phyloP scores from a whole-genome alignment of 192 early-diverging fungal genomes.

The Coemansia sp. region DNA sequence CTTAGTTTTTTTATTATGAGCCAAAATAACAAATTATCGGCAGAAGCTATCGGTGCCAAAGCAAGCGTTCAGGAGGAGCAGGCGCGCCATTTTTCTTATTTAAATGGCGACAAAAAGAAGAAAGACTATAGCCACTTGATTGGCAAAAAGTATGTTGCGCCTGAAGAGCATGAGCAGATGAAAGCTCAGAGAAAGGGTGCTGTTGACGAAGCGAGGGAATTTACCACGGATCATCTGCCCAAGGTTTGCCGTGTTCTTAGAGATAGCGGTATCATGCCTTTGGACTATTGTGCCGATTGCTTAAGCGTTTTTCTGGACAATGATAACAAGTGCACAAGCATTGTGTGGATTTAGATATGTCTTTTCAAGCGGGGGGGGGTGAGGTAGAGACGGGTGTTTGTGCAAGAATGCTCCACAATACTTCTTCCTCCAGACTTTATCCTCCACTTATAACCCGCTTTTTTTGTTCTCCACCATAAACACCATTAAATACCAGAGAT shows the following conservation, averaged over 20 bases:
- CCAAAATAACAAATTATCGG: not conserved
- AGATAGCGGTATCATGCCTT: no score
- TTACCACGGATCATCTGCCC: slow-evolving; percentile 9
- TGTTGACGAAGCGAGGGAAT: slow-evolving; percentile 2
- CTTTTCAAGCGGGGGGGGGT: no score
- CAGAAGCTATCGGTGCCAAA: not conserved
- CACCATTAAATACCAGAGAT: no score
- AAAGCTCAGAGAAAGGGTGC: not conserved
- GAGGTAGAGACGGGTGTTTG: no score
- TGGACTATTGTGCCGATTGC: no score
- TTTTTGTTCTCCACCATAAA: no score
- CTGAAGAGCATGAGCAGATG: not conserved
- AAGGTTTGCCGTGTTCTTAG: slow-evolving; percentile 4
- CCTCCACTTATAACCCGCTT: no score
- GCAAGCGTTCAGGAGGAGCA: not conserved
- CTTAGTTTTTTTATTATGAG: not conserved
- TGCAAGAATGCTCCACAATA: no score
- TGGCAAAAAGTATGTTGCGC: slow-evolving; percentile 15
- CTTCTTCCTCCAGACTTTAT: no score
- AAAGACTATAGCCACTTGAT: slow-evolving; percentile 9
- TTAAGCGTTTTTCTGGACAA: no score
- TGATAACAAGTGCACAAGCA: no score
- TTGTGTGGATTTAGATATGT: no score
- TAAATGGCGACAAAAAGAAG: not conserved
- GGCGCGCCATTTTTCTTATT: slow-evolving; percentile 1